A percentile compares a stretch with the other conserved stretches of the same genome.
Evolutionary conservation across 805 yeast species (phyloP).

Genomic region (Metschnikowia matae): DNA sequence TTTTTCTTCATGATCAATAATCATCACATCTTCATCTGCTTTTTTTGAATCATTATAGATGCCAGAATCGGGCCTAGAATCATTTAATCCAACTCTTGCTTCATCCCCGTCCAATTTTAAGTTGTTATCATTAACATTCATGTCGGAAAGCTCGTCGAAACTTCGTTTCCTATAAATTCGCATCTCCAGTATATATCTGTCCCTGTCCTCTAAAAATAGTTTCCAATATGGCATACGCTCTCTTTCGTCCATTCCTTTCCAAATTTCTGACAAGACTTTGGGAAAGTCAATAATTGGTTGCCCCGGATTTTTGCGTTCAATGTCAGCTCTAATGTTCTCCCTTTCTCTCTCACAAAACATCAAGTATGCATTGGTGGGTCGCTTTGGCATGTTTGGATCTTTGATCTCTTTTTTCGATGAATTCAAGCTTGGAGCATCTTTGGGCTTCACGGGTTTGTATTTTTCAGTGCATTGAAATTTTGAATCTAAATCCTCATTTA

Average conservation of each 20-base stretch:
- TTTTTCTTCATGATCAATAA: background rate
- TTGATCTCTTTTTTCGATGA: constrained; percentile 26
- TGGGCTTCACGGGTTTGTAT: background rate
- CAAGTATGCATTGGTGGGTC: constrained; percentile 87
- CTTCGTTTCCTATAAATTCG: constrained; percentile 38
- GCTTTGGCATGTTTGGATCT: constrained; percentile 82
- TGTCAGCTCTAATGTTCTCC: constrained; percentile 59
- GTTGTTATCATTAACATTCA: background rate
- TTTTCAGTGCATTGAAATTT: constrained; percentile 14
- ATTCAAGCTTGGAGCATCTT: constrained; percentile 19
- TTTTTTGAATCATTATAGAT: background rate
- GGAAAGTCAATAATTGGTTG: constrained; percentile 55
- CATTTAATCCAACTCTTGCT: background rate
- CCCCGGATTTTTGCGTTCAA: constrained; percentile 51
- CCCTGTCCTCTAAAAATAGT: constrained; percentile 72
- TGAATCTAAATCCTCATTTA: constrained; percentile 28
- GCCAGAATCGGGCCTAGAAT: background rate
- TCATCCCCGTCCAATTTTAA: background rate
- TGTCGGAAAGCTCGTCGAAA: constrained; percentile 1
- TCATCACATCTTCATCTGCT: background rate
- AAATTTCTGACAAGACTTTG: constrained; percentile 74
- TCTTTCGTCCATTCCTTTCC: constrained; percentile 72
- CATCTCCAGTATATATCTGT: constrained; percentile 72
- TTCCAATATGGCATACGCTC: constrained; percentile 71
- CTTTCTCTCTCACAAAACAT: constrained; percentile 84